Conservation (phyloP, 768 basidiomycete genomes). For the Nevesoporus exiguus region DNA sequence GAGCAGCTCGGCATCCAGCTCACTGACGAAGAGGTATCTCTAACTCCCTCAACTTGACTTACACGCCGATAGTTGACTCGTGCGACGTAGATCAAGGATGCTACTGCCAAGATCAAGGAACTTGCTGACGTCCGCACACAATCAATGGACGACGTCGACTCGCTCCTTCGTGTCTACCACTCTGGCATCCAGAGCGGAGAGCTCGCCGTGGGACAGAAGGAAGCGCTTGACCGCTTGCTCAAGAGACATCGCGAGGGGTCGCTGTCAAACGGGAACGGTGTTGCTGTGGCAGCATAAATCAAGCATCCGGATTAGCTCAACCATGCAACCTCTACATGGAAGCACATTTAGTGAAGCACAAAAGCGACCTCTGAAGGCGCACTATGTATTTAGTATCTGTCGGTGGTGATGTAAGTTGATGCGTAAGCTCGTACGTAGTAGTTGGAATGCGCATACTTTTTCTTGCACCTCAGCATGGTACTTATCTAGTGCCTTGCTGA, state of each 20-base stretch:
- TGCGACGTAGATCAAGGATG: constrained; percentile 80
- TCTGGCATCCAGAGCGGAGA: constrained; percentile 89
- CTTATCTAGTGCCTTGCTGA: not conserved
- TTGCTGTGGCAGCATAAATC: constrained; percentile 10
- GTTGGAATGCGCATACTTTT: not conserved
- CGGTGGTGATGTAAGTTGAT: constrained; percentile 6
- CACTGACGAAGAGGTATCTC: constrained; percentile 77
- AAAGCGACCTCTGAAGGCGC: constrained; percentile 21
- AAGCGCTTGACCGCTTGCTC: constrained; percentile 83
- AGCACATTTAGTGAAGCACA: constrained; percentile 1
- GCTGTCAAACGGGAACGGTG: constrained; percentile 3
- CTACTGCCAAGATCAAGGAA: constrained; percentile 99
- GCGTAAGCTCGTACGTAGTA: not conserved
- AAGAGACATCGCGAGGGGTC: constrained; percentile 61
- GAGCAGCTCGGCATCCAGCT: constrained; percentile 92
- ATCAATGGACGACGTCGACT: constrained; percentile 99
- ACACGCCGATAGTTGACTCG: constrained; percentile 1
- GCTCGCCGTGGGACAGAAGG: constrained; percentile 91
- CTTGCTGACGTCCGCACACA: constrained; percentile 97
- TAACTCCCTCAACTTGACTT: not conserved
- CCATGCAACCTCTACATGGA: not conserved
- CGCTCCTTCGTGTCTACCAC: constrained; percentile 93
- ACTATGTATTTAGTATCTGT: constrained; percentile 14
- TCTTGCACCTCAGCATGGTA: not conserved
- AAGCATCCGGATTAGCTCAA: not conserved